phyloP scores from a whole-genome alignment of 83 land plant species.

The Thuja plicata region DNA sequence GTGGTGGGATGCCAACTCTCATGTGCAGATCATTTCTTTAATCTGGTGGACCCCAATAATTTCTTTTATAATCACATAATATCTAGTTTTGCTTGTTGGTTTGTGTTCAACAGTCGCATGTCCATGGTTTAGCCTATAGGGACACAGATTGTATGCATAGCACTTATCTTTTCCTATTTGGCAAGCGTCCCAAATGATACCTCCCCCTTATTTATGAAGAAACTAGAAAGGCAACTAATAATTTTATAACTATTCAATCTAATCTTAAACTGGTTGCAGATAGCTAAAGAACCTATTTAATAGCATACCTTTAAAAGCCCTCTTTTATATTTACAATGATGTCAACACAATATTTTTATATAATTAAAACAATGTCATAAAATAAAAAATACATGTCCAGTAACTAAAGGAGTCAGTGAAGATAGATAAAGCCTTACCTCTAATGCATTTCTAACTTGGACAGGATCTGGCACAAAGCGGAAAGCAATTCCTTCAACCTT shows the following conservation, averaged over 20 bases:
- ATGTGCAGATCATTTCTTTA: too few relatives aligned
- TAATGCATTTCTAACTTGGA: conserved; percentile 69
- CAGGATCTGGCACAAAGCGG: conserved; percentile 83
- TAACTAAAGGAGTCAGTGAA: not conserved
- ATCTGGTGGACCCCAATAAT: too few relatives aligned
- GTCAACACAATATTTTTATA: not conserved
- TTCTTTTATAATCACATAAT: too few relatives aligned
- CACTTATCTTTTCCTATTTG: too few relatives aligned
- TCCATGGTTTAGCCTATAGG: too few relatives aligned
- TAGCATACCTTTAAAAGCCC: not conserved
- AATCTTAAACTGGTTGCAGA: not conserved
- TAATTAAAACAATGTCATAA: not conserved
- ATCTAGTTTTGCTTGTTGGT: too few relatives aligned
- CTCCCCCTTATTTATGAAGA: too few relatives aligned
- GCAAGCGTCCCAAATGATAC: not conserved
- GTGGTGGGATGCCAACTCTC: too few relatives aligned
- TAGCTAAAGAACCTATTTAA: not conserved
- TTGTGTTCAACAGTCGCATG: too few relatives aligned
- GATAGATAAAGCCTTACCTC: conserved; percentile 42
- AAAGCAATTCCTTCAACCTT: conserved; percentile 91
- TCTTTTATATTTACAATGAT: not conserved
- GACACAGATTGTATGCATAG: too few relatives aligned
- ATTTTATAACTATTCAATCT: not conserved
- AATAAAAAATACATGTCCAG: not conserved
- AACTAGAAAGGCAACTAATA: too few relatives aligned